Percentiles rank a stretch among this genome's conserved stretches.
Conservation (phyloP, 371 early-diverging fungal species). For the Syncephalastrum contaminatum region DNA sequence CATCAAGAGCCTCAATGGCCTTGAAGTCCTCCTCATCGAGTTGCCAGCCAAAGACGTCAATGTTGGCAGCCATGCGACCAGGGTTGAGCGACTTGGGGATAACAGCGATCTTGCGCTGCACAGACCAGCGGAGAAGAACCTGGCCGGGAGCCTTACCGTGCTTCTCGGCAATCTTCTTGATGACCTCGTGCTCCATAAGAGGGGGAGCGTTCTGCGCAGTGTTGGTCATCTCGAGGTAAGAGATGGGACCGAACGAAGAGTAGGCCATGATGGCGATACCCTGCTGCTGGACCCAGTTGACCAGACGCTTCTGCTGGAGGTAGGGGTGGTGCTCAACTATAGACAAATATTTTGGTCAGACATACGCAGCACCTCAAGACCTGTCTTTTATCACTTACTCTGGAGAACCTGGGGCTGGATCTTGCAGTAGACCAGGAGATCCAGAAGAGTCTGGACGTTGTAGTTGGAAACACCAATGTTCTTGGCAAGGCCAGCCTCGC, state of each 20-base stretch:
- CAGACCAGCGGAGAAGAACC: constrained; percentile 56
- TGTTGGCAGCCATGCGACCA: constrained; percentile 43
- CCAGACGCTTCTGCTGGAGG: constrained; percentile 51
- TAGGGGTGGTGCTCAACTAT: constrained; percentile 75
- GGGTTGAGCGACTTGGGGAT: constrained; percentile 65
- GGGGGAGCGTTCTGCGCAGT: constrained; percentile 16
- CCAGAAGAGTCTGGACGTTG: constrained; percentile 32
- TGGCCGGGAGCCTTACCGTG: constrained; percentile 42
- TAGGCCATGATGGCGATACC: constrained; percentile 51
- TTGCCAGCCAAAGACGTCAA: constrained; percentile 23
- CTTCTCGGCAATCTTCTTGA: constrained; percentile 36
- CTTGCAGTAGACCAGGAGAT: constrained; percentile 33
- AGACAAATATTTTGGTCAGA: neutral
- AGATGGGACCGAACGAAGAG: constrained; percentile 48
- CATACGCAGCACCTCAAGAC: neutral
- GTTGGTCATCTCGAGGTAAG: constrained; percentile 31
- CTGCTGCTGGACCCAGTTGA: constrained; percentile 37
- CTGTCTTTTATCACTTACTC: constrained; percentile 7
- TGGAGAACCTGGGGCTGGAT: constrained; percentile 28
- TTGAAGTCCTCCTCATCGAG: constrained; percentile 29
- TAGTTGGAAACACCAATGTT: constrained; percentile 69
- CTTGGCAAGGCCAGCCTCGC: constrained; percentile 25
- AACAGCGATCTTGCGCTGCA: constrained; percentile 49
- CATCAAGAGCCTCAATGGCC: constrained; percentile 24
- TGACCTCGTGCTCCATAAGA: constrained; percentile 30